Evolutionary conservation across 345 rosid genomes (phyloP).

Genomic region (Melaleuca alternifolia): DNA sequence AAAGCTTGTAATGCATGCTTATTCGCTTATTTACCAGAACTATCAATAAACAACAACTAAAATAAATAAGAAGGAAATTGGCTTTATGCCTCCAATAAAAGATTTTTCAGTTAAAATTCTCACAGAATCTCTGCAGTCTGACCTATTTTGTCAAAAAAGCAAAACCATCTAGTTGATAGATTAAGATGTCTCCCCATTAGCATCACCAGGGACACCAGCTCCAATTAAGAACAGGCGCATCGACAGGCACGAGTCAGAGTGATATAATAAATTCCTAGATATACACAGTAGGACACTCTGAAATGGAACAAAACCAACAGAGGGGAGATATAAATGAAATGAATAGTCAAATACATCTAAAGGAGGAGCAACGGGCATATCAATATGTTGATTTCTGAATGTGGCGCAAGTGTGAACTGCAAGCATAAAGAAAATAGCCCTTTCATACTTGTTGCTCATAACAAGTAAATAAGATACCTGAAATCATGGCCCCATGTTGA

Average conservation of each 20-base stretch:
- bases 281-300: not conserved
- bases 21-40: not conserved
- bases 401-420: not conserved
- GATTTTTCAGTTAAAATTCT: not conserved
- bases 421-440: not conserved
- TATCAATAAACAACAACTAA: not conserved
- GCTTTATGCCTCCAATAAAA: not conserved
- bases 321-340: not conserved
- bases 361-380: not conserved
- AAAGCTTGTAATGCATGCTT: not conserved
- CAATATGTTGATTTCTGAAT: not conserved
- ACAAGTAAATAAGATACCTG: slow-evolving; percentile 44
- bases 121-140: not conserved
- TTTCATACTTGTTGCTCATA: not conserved
- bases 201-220: not conserved
- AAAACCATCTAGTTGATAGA: not conserved
- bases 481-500: slow-evolving; percentile 99
- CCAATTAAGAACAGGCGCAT: not conserved
- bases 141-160: not conserved
- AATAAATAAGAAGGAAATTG: not conserved
- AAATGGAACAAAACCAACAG: not conserved
- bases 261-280: not conserved
- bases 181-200: not conserved
- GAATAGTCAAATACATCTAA: not conserved
- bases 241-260: not conserved